Percentiles rank a stretch among this genome's conserved stretches.
These are phyloP conservation scores for Kluyveromyces aestuarii DNA, from an alignment of 805 yeast genomes.

Conservation along the genomic window DNA sequence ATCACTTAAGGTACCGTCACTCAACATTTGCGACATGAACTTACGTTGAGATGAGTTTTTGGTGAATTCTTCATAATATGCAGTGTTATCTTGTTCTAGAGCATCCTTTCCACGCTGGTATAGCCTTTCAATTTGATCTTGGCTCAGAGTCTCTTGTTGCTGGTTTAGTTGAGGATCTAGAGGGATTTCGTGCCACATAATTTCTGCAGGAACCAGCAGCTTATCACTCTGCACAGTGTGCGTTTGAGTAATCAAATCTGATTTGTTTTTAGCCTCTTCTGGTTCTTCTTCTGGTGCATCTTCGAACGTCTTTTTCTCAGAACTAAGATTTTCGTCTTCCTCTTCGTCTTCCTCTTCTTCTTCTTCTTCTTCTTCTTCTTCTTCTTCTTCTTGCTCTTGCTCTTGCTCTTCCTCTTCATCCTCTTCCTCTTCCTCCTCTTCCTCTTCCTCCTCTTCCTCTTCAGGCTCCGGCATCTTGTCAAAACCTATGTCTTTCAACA, in stretches of 20 bases:
- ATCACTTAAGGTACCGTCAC: slow-evolving; percentile 91
- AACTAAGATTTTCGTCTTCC: slow-evolving; percentile 13
- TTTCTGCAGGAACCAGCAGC: slow-evolving; percentile 48
- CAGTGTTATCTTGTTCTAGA: slow-evolving; percentile 60
- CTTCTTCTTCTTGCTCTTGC: slow-evolving; percentile 16
- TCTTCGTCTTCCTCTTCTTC: slow-evolving; percentile 14
- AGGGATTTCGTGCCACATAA: slow-evolving; percentile 71
- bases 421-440: slow-evolving; percentile 24
- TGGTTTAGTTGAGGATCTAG: slow-evolving; percentile 25
- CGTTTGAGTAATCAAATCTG: slow-evolving; percentile 26
- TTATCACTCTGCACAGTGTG: slow-evolving; percentile 45
- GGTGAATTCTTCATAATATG: slow-evolving; percentile 64
- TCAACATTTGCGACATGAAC: slow-evolving; percentile 79
- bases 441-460: slow-evolving; percentile 25
- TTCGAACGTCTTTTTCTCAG: slow-evolving; percentile 3
- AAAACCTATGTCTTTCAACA: slow-evolving; percentile 63
- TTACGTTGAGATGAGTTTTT: slow-evolving; percentile 73
- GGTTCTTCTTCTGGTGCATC: slow-evolving; percentile 11
- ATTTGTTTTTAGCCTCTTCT: slow-evolving; percentile 18
- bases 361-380: slow-evolving; percentile 12
- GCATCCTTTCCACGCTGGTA: slow-evolving; percentile 56
- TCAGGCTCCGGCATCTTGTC: slow-evolving; percentile 30
- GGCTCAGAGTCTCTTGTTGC: slow-evolving; percentile 25
- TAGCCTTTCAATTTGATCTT: slow-evolving; percentile 51
- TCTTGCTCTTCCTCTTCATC: slow-evolving; percentile 17